Conservation (phyloP, 75 land plant species). For the Sequoia sempervirens region DNA sequence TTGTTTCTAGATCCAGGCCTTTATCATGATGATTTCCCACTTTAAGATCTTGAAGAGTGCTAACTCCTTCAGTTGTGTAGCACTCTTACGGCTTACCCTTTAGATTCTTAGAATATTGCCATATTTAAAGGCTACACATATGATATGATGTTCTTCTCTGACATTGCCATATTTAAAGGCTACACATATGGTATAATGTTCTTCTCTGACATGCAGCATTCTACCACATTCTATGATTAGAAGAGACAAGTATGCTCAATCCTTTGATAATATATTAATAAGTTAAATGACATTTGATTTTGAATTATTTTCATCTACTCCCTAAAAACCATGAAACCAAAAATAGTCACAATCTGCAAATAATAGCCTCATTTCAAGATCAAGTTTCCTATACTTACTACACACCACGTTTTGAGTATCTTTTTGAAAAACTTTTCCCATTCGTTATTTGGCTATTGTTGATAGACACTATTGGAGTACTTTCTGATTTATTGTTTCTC, state of each 20-base stretch:
- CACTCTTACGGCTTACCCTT: not conserved
- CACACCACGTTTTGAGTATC: not conserved
- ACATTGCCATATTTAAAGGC: not conserved
- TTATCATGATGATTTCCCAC: not conserved
- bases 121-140: not conserved
- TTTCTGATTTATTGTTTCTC: conserved; percentile 1
- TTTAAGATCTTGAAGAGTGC: not conserved
- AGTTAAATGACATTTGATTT: not conserved
- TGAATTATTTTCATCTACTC: not conserved
- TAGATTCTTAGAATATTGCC: not conserved
- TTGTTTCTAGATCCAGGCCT: not conserved
- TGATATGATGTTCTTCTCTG: no score
- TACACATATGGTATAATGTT: not conserved
- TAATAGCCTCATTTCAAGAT: not conserved
- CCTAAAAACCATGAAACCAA: not conserved
- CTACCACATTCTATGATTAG: not conserved
- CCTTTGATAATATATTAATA: not conserved
- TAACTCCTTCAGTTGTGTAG: not conserved
- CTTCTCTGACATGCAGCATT: not conserved
- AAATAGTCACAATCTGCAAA: not conserved
- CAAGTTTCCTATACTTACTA: not conserved
- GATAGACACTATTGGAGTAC: not conserved
- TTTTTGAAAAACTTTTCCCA: not conserved
- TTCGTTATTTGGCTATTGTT: not conserved
- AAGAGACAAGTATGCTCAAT: not conserved